Percentiles rank a stretch among this genome's conserved stretches.
Conservation (phyloP, 2,329 filamentous ascomycete genomes). For the Alternaria infectoria region DNA sequence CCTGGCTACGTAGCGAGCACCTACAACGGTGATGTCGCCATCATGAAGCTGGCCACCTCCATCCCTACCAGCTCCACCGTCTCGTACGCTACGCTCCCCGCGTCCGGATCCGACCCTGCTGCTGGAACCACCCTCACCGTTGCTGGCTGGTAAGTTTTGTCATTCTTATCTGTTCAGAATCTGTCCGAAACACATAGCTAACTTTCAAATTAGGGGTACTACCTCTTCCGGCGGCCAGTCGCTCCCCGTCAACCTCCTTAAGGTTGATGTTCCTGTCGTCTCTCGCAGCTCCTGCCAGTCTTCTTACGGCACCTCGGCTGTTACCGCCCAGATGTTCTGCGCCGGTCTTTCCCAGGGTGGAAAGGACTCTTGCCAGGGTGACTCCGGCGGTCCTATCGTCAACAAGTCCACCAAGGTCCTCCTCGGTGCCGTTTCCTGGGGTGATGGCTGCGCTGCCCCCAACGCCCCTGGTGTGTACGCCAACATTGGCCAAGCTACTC, state of each 20-base stretch:
- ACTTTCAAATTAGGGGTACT: not conserved
- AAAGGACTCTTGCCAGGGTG: constrained; percentile 44
- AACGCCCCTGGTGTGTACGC: constrained; percentile 35
- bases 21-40: constrained; percentile 32
- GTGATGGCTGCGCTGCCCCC: constrained; percentile 27
- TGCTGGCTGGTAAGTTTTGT: constrained; percentile 26
- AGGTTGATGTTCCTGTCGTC: constrained; percentile 38
- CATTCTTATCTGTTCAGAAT: not conserved
- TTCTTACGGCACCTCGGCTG: constrained; percentile 18
- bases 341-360: constrained; percentile 30
- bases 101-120: constrained; percentile 31
- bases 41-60: constrained; percentile 33
- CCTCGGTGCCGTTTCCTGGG: constrained; percentile 12
- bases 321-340: constrained; percentile 38
- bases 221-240: not conserved
- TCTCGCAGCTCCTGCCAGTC: constrained; percentile 29
- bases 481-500: constrained; percentile 10
- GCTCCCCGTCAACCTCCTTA: constrained; percentile 25
- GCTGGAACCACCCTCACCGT: constrained; percentile 24
- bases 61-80: constrained; percentile 32
- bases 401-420: constrained; percentile 11
- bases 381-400: constrained; percentile 36
- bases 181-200: not conserved
- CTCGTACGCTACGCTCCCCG: constrained; percentile 27
- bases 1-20: constrained; percentile 24